Percentiles rank a stretch among this genome's conserved stretches.
Evolutionary conservation across 805 yeast species (phyloP).

Genomic region (Yarrowia keelungensis): DNA sequence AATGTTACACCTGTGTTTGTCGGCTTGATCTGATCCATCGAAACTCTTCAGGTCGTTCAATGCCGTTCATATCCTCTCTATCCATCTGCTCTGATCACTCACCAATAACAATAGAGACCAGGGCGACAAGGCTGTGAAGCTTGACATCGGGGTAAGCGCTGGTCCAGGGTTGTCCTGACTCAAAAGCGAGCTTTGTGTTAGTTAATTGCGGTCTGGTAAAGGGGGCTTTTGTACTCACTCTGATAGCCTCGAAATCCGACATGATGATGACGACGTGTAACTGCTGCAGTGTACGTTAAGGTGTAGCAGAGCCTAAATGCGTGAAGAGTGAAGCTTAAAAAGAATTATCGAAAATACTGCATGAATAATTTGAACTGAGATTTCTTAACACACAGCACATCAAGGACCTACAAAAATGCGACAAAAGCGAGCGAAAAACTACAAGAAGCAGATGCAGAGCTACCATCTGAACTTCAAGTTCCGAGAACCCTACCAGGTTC

Average conservation of each 20-base stretch:
- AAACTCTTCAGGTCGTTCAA: neutral
- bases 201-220: neutral
- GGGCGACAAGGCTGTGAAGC: constrained; percentile 27
- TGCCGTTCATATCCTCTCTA: neutral
- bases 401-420: constrained; percentile 63
- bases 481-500: constrained; percentile 90
- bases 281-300: constrained; percentile 27
- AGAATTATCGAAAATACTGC: constrained; percentile 35
- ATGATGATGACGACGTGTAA: constrained; percentile 38
- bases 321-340: constrained; percentile 3
- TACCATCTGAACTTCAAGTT: constrained; percentile 87
- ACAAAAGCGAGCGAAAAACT: constrained; percentile 93
- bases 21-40: no score
- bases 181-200: constrained; percentile 36
- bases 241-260: constrained; percentile 38
- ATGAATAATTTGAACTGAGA: constrained; percentile 17
- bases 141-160: constrained; percentile 29
- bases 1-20: no score
- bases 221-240: constrained; percentile 12
- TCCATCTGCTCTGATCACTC: constrained; percentile 5
- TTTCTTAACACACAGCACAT: constrained; percentile 1
- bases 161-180: constrained; percentile 36
- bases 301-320: constrained; percentile 16
- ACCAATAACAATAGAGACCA: constrained; percentile 31
- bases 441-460: constrained; percentile 89